phyloP scores from a whole-genome alignment of 768 basidiomycete genomes.

The Ramaria sp. region DNA sequence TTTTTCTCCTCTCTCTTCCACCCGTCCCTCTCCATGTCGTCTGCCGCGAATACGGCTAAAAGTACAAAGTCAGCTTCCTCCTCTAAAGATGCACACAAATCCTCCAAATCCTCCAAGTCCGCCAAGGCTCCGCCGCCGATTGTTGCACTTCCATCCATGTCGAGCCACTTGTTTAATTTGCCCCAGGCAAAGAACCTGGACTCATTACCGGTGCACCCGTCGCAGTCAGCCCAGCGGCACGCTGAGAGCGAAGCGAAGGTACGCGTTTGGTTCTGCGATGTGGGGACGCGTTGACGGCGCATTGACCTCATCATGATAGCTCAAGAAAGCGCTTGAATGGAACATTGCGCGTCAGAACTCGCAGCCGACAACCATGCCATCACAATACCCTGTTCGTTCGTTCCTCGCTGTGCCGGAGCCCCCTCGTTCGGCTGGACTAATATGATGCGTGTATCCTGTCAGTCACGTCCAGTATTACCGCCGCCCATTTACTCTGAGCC shows the following conservation, averaged over 20 bases:
- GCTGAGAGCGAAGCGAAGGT: constrained; percentile 11
- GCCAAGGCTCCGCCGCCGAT: not conserved
- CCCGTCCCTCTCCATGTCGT: not conserved
- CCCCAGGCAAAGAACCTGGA: constrained; percentile 7
- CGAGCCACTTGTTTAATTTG: constrained; percentile 1
- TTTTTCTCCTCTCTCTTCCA: not conserved
- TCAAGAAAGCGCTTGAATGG: constrained; percentile 6
- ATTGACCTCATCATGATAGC: not conserved
- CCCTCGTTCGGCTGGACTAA: not conserved
- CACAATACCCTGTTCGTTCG: constrained; percentile 1
- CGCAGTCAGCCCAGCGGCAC: constrained; percentile 5
- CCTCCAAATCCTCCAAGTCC: not conserved
- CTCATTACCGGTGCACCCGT: constrained; percentile 2
- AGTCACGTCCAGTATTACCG: constrained; percentile 1
- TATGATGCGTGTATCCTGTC: not conserved
- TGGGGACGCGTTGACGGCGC: not conserved
- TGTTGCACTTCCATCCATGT: constrained; percentile 9
- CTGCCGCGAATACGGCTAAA: not conserved
- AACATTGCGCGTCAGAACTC: constrained; percentile 4
- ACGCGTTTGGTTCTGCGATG: not conserved
- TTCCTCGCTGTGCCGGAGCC: not conserved
- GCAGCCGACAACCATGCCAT: not conserved
- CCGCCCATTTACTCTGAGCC: constrained; percentile 4
- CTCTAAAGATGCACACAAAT: not conserved
- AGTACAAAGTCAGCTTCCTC: not conserved